These are phyloP conservation scores for Fusarium nisikadoi DNA, from an alignment of 2,329 filamentous ascomycete genomes.

Conservation along the genomic window DNA sequence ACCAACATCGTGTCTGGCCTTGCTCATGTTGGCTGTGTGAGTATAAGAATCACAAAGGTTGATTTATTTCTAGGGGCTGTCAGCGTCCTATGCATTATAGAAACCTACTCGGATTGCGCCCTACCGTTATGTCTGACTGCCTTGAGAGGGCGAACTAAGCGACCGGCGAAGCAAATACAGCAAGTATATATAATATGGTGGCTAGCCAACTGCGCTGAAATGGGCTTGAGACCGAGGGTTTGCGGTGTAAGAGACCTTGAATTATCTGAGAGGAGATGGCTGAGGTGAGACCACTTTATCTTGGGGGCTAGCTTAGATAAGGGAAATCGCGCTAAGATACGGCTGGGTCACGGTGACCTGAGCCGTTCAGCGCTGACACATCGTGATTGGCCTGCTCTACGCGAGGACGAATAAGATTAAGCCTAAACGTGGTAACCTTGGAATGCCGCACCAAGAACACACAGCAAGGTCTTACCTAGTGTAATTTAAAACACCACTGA, in stretches of 20 bases:
- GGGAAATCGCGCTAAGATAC: not conserved
- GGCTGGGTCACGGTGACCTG: not conserved
- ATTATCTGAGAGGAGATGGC: too few species aligned
- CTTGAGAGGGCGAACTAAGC: not conserved
- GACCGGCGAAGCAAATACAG: not conserved
- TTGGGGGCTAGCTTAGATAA: not conserved
- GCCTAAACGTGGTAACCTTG: not conserved
- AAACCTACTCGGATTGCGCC: not conserved
- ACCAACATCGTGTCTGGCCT: not conserved
- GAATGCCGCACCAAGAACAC: not conserved
- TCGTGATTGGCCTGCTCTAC: not conserved
- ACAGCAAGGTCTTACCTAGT: not conserved
- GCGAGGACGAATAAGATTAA: not conserved
- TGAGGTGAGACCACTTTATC: not conserved
- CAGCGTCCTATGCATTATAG: not conserved
- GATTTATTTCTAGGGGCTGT: not conserved
- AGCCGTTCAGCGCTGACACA: not conserved
- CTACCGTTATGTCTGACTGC: not conserved
- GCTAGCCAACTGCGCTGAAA: too few species aligned
- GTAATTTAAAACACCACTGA: not conserved
- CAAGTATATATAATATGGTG: not conserved
- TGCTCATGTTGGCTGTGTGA: not conserved
- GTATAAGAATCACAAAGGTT: too few species aligned
- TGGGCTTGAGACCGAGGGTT: too few species aligned
- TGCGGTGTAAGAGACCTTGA: too few species aligned